Evolutionary conservation across 2,329 filamentous ascomycete species (phyloP), one percentile per base, ranked within the genome.

Genomic region (Fusarium humuli): DNA sequence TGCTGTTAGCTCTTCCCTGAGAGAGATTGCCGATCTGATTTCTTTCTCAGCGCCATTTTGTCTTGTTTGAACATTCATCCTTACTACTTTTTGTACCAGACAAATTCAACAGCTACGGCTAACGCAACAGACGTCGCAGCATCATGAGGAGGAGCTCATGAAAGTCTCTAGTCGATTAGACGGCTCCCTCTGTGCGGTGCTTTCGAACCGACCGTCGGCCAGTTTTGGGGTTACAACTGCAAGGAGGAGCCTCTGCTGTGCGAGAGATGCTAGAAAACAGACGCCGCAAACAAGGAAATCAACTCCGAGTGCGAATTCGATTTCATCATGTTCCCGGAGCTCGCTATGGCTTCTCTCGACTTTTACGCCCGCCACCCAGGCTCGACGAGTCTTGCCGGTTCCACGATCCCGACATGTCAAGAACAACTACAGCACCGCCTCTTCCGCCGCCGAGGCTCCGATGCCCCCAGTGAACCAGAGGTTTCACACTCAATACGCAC

Each of bases 91-190:
- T 32, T 37, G 13, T 22, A 32, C 52, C 37, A 49, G 49, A 37
- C 50, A 56, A 55, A 53, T 9, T 11, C 23, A 27, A 40, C 6
- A 42, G 56, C 59, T 63, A 56, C 68, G 58, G 61, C 60, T 57
- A 53, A 67, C 55, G 57, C 29, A 47, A 67, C 63, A 55, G 50
- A 53, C 59, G 63, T 61, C 70, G 61, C 70, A 70, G 62, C 76
- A 82, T 71, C 80, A 87, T 86, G 85, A 82, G 79, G 82, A 84
- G 81, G 81, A 83, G 80, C 86, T 82, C 85, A 89, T 89, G 87
- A 88, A 84, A 86, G 81, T 84, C 81, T 81, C 83, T 75, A 84
- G 82, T 81, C 85, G 84, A 85, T 83, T 88, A 80, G 85, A 88
- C 80, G 81, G 86, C 83, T 86, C 85, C 82, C 84, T 86, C 82